Base-by-base conservation (phyloP, 306 rosid species). In the Cucumis hystrix region DNA sequence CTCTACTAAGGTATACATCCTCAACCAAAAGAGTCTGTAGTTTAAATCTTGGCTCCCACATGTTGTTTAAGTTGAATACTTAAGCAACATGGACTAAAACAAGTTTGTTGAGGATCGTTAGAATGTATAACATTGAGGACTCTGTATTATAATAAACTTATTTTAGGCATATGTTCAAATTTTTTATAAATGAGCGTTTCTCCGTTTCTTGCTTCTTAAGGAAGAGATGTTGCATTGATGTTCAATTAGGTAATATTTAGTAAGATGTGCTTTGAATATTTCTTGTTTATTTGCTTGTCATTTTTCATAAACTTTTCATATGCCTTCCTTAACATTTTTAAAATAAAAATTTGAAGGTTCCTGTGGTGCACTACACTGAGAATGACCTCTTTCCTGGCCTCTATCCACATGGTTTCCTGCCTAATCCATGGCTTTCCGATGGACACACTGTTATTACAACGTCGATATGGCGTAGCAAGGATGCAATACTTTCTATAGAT, bases 301-400 rank as follows among this genome's bases (percentile, higher is more conserved):
- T 59, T 33, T 21, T 69, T 43, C 6, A 9, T 35, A 11, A 60
- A 30, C 33, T 21, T 74, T 68, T 45, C 35, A 18, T 39, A 64
- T 54, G 9, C 54, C 41, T 74, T 11, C 35, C 39, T 45, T 77
- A 21, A 63, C 79, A 66, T 35, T 68, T 39, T 35, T 40, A 68
- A 47, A 76, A 81, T 41, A 51, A 77, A 52, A 75, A 28, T 78
- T 77, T 83, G 82, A 74, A 93, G 98, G 72, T 93, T 86, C 97
- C 93, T 60, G 91, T 93, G 80, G 92, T 91, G 64, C 83, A 77
- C 85, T 85, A 86, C 78, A 86, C 93, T 64, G 91, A 89, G 63
- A 87, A 93, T 72, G 92, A 87, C 65, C 85, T 79, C 87, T 91
- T 93, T 79, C 98, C 98, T 63, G 96, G 98, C 65, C 92, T 93